Evolutionary conservation across 192 early-diverging fungal species (phyloP).

Genomic region (Backusella luteola): DNA sequence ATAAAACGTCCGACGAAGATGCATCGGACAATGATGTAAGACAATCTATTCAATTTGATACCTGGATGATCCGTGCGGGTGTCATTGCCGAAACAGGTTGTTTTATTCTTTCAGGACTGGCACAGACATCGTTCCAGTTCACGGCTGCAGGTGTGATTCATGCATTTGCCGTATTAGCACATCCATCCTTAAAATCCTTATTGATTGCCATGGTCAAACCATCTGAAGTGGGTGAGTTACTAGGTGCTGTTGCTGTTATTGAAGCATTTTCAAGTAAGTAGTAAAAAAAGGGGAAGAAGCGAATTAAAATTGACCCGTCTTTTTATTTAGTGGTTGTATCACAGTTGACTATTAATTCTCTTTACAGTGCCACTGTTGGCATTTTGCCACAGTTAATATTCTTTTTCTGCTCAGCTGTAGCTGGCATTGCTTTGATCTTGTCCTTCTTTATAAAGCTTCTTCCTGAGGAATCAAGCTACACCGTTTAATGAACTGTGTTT

Average conservation of each 20-base stretch:
- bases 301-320: neutral
- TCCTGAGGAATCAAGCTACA: neutral
- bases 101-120: slow-evolving; percentile 35
- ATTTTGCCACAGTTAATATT: neutral
- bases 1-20: neutral
- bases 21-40: neutral
- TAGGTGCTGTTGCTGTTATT: slow-evolving; percentile 48
- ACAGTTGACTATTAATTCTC: slow-evolving; percentile 41
- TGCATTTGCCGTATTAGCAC: slow-evolving; percentile 29
- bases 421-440: neutral
- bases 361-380: slow-evolving; percentile 43
- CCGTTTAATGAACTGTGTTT: neutral
- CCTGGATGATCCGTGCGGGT: slow-evolving; percentile 47
- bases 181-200: slow-evolving; percentile 40
- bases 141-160: slow-evolving; percentile 23
- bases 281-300: neutral
- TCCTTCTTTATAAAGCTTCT: neutral
- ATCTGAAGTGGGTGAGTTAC: slow-evolving; percentile 44
- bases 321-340: slow-evolving; percentile 28
- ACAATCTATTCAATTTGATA: slow-evolving; percentile 35
- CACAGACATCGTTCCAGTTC: slow-evolving; percentile 17
- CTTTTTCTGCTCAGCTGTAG: neutral
- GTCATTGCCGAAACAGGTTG: slow-evolving; percentile 31
- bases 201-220: slow-evolving; percentile 45
- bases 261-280: slow-evolving; percentile 41